These are phyloP conservation scores for Pichia kluyveri DNA, from an alignment of 805 yeast species.

Conservation along the genomic window DNA sequence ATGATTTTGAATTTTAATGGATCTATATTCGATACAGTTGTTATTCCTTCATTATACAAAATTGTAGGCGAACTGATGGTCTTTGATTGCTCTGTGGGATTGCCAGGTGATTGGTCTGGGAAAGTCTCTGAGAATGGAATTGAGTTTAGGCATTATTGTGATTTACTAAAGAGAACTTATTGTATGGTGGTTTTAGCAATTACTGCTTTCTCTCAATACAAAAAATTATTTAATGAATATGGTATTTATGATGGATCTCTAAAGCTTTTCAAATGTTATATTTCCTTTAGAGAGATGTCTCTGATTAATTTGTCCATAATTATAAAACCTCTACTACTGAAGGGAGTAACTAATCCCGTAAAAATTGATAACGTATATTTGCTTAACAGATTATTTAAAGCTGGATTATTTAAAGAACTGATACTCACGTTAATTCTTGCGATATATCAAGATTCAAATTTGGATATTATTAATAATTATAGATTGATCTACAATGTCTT, in stretches of 20 bases:
- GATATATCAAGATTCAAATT: conserved; percentile 22
- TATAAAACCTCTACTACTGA: conserved; percentile 13
- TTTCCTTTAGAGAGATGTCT: conserved; percentile 20
- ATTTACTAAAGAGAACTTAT: conserved; percentile 18
- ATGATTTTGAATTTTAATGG: conserved; percentile 17
- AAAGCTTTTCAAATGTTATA: conserved; percentile 16
- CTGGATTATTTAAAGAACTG: conserved; percentile 19
- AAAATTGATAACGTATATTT: conserved; percentile 10
- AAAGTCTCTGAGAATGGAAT: conserved; percentile 5
- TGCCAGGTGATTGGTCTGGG: conserved; percentile 5
- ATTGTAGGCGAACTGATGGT: conserved; percentile 18
- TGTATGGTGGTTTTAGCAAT: conserved; percentile 19
- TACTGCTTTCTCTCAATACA: conserved; percentile 19
- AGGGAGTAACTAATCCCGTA: neutral
- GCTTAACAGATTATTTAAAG: conserved; percentile 14
- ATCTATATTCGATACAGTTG: conserved; percentile 17
- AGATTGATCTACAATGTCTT: conserved; percentile 19
- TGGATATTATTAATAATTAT: conserved; percentile 21
- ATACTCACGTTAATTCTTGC: conserved; percentile 20
- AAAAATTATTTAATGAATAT: conserved; percentile 17
- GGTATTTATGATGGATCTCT: conserved; percentile 21
- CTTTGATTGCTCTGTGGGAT: conserved; percentile 10
- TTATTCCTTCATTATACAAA: conserved; percentile 19
- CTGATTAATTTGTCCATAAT: conserved; percentile 14
- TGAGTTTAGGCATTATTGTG: conserved; percentile 13